Conservation (phyloP, 805 yeast species). For the Candida fluviatilis region DNA sequence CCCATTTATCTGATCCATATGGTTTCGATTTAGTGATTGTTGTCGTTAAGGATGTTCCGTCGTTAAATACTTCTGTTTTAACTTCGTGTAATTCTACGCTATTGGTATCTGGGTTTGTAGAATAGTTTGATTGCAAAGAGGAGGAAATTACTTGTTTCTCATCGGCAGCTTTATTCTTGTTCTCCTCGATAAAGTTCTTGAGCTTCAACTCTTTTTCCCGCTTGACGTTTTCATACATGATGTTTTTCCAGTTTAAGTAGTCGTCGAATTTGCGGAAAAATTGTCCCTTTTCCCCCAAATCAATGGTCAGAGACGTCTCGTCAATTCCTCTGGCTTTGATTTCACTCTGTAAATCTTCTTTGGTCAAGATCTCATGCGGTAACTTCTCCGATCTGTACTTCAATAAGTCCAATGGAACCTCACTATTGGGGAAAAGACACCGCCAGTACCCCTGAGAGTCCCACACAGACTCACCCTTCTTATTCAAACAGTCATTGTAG, state of each 20-base stretch:
- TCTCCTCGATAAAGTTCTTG: conserved; percentile 4
- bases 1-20: conserved; percentile 31
- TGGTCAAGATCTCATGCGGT: conserved; percentile 38
- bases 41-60: conserved; percentile 33
- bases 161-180: background rate
- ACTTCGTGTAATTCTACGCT: conserved; percentile 26
- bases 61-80: conserved; percentile 29
- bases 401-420: conserved; percentile 31
- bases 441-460: conserved; percentile 85
- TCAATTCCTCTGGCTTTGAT: conserved; percentile 9
- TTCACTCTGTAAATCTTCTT: conserved; percentile 53
- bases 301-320: conserved; percentile 17
- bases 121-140: conserved; percentile 21
- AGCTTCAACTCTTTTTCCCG: conserved; percentile 25
- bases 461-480: conserved; percentile 76
- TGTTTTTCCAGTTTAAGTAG: conserved; percentile 62
- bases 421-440: conserved; percentile 70
- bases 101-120: conserved; percentile 23
- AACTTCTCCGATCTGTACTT: conserved; percentile 20
- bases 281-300: conserved; percentile 48
- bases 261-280: conserved; percentile 66
- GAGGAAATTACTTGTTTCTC: conserved; percentile 20
- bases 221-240: conserved; percentile 45
- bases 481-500: conserved; percentile 59
- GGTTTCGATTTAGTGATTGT: conserved; percentile 30